Conservation (phyloP, 257 asterid species). For the Thymus mandschuricus region DNA sequence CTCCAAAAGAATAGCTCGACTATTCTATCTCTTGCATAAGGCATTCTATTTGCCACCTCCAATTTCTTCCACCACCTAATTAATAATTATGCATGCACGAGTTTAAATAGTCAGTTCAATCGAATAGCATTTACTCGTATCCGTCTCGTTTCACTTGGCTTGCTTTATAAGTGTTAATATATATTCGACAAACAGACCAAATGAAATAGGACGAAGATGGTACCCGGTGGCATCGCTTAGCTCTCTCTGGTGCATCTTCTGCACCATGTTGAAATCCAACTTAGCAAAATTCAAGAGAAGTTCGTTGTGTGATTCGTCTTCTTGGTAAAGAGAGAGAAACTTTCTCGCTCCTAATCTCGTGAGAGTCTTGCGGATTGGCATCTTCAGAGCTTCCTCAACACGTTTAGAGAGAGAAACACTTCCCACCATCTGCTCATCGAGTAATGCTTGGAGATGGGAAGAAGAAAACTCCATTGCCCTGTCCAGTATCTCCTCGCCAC, state of each 20-base stretch:
- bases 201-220: too few species aligned
- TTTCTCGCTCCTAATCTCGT: conserved; percentile 10
- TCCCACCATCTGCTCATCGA: too few species aligned
- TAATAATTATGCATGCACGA: neutral
- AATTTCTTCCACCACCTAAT: conserved; percentile 6
- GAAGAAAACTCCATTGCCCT: conserved; percentile 12
- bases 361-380: conserved; percentile 11
- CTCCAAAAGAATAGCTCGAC: neutral
- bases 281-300: neutral
- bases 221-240: conserved; percentile 15
- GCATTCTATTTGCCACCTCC: neutral
- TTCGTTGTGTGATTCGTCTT: neutral
- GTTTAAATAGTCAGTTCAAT: too few species aligned
- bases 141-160: too few species aligned
- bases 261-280: neutral
- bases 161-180: too few species aligned
- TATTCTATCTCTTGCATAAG: neutral
- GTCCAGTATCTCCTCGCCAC: conserved; percentile 10
- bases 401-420: neutral
- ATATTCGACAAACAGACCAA: too few species aligned
- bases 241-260: conserved; percentile 16
- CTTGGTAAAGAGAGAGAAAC: conserved; percentile 2
- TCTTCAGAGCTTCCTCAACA: neutral
- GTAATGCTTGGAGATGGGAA: neutral
- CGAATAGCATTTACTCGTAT: too few species aligned